These are phyloP conservation scores for Capniomyces stellatus DNA, from an alignment of 371 early-diverging fungal genomes.

Conservation along the genomic window DNA sequence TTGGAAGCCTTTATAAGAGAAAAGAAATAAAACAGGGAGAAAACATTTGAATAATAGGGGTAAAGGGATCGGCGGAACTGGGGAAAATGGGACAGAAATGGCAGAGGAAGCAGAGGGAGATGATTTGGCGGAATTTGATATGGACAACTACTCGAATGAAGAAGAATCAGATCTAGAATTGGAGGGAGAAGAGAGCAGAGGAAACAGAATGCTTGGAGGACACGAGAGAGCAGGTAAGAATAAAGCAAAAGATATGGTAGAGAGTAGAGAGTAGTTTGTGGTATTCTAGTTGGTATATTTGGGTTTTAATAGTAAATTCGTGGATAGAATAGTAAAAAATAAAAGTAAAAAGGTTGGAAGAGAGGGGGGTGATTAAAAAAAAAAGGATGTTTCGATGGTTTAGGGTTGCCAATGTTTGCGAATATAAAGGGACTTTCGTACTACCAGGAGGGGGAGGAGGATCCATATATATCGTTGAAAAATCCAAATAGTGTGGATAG, in stretches of 20 bases:
- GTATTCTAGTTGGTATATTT: too few relatives aligned
- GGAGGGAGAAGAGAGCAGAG: not conserved
- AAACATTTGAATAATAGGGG: not conserved
- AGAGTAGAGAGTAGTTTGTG: too few relatives aligned
- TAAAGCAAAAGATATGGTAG: too few relatives aligned
- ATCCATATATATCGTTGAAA: constrained; percentile 2
- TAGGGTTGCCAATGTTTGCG: constrained; percentile 1
- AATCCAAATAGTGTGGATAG: constrained; percentile 25
- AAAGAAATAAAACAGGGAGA: too few relatives aligned
- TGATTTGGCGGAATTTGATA: constrained; percentile 52
- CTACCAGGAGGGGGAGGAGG: constrained; percentile 10
- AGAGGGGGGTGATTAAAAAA: too few relatives aligned
- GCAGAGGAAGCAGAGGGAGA: constrained; percentile 25
- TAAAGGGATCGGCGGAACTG: too few relatives aligned
- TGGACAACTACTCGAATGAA: constrained; percentile 52
- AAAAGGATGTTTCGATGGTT: not conserved
- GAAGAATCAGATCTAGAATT: constrained; percentile 39
- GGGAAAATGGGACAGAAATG: too few relatives aligned
- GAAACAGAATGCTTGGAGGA: not conserved
- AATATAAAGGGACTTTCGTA: constrained; percentile 6
- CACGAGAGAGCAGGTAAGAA: too few relatives aligned
- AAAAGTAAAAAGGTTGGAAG: too few relatives aligned
- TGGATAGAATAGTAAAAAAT: too few relatives aligned
- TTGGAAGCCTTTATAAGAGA: too few relatives aligned
- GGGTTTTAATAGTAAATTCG: too few relatives aligned